Evolutionary conservation across 345 rosid species (phyloP).

Genomic region (Moricandia arvensis): DNA sequence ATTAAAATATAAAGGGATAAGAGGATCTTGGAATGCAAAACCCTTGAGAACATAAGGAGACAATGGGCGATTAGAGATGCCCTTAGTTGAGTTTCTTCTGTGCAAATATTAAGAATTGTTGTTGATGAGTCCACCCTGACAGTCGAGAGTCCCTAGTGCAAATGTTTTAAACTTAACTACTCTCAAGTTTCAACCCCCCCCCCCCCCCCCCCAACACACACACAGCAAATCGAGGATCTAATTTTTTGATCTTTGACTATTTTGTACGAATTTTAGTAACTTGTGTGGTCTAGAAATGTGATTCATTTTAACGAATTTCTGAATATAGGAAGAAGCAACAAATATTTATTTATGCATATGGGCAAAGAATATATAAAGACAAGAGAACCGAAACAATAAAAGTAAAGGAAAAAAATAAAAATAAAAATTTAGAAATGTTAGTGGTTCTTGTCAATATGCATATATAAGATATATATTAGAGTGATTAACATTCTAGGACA

Average conservation of each 20-base stretch:
- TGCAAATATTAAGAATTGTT: no score
- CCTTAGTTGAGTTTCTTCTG: no score
- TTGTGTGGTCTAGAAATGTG: neutral
- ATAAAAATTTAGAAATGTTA: slow-evolving; percentile 1
- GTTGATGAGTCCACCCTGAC: no score
- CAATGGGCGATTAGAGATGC: no score
- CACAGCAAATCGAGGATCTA: neutral
- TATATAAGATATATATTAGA: neutral
- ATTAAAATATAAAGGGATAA: no score
- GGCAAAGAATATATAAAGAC: slow-evolving; percentile 12
- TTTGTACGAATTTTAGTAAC: neutral
- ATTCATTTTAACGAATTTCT: neutral
- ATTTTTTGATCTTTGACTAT: neutral
- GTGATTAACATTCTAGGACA: no score
- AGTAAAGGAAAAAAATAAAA: neutral
- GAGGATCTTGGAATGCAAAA: no score
- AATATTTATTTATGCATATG: neutral
- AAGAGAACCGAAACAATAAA: neutral
- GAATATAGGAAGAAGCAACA: neutral
- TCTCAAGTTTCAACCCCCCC: no score
- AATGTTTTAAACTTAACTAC: no score
- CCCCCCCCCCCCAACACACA: no score
- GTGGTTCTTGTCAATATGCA: slow-evolving; percentile 23
- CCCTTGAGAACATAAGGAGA: no score
- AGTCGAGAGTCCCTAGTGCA: no score